Conservation (phyloP, 1,139 yeast species). For the Tardiomyces depauwii region DNA sequence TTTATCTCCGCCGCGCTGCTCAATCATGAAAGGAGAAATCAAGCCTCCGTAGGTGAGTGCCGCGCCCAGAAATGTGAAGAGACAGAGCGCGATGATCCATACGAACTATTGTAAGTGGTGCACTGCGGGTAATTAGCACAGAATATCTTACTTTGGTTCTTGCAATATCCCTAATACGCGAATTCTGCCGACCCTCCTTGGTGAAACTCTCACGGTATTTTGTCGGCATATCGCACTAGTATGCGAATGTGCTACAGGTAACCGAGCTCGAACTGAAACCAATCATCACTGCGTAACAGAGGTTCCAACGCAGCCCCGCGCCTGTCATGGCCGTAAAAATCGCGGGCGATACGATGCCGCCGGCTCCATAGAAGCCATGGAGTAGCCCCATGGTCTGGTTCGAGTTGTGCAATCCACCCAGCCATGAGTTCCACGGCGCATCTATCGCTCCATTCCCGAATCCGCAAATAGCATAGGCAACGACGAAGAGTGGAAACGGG, state of each 20-base stretch:
- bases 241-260: conserved; percentile 8
- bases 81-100: conserved; percentile 20
- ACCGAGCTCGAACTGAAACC: conserved; percentile 13
- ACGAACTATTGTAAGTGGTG: too few species aligned
- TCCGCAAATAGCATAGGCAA: conserved; percentile 45
- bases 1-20: conserved; percentile 36
- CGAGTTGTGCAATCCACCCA: conserved; percentile 38
- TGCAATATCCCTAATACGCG: background rate
- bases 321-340: conserved; percentile 44
- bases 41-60: conserved; percentile 58
- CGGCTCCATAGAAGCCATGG: conserved; percentile 54
- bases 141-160: background rate
- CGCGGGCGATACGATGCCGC: conserved; percentile 52
- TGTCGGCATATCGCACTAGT: conserved; percentile 10
- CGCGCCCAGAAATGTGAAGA: conserved; percentile 49
- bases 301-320: conserved; percentile 42
- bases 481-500: conserved; percentile 27
- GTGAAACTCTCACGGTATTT: background rate
- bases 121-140: too few species aligned
- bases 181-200: background rate
- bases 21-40: conserved; percentile 47
- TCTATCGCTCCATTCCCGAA: conserved; percentile 35
- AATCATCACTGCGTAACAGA: conserved; percentile 38
- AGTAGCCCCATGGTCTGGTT: conserved; percentile 40
- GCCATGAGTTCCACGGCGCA: conserved; percentile 41